These are phyloP conservation scores for Lachnellula hyalina DNA, from an alignment of 2,329 filamentous ascomycete genomes.

Conservation along the genomic window DNA sequence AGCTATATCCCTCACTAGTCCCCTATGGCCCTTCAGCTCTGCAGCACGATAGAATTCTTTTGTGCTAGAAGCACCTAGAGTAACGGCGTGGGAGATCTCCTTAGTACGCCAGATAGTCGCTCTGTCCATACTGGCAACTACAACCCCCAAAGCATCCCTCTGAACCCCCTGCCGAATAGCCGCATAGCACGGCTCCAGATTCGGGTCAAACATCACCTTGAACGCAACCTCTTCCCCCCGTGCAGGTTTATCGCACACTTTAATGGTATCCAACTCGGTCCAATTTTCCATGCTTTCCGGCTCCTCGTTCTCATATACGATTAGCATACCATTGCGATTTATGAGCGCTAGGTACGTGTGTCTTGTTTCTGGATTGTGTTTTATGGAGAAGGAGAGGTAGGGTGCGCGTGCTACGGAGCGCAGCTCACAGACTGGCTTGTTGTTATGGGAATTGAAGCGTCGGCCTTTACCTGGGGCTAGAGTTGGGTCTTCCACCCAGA, in stretches of 20 bases:
- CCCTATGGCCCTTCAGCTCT: constrained; percentile 66
- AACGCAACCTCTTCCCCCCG: constrained; percentile 86
- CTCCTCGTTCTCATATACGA: constrained; percentile 78
- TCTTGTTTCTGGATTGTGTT: constrained; percentile 69
- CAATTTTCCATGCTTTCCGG: constrained; percentile 77
- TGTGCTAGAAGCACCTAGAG: constrained; percentile 51
- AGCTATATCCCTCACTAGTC: constrained; percentile 78
- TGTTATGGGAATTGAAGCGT: constrained; percentile 70
- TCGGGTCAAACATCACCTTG: constrained; percentile 81
- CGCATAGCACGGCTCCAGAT: constrained; percentile 72
- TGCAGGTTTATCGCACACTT: constrained; percentile 63
- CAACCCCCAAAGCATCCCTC: constrained; percentile 70
- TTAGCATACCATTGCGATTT: constrained; percentile 73
- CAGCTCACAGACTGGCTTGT: constrained; percentile 47
- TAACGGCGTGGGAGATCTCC: constrained; percentile 44
- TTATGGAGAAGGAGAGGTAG: constrained; percentile 77
- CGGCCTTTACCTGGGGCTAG: constrained; percentile 68
- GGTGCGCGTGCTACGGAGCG: constrained; percentile 35
- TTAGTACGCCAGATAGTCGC: constrained; percentile 79
- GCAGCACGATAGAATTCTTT: constrained; percentile 83
- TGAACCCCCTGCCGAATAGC: constrained; percentile 77
- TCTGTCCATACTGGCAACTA: constrained; percentile 79
- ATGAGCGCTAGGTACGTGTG: constrained; percentile 84
- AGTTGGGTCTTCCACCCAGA: constrained; percentile 88
- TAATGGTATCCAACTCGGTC: constrained; percentile 68